Conservation (phyloP, 2,329 filamentous ascomycete genomes). For the Hymenoscyphus linearis region DNA sequence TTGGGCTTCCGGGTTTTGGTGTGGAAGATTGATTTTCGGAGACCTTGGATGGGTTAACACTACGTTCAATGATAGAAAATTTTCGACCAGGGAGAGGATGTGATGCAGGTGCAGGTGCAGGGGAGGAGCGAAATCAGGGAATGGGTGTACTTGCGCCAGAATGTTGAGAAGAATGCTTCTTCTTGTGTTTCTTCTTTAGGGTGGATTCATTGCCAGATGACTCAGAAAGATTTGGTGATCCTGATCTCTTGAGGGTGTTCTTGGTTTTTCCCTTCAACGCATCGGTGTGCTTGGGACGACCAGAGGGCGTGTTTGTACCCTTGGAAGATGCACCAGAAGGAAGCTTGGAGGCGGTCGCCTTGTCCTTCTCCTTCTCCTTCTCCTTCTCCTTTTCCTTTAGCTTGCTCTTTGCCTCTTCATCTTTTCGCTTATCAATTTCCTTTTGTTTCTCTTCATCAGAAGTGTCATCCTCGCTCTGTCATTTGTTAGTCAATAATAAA, state of each 20-base stretch:
- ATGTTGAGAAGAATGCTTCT: constrained; percentile 52
- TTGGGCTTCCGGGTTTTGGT: constrained; percentile 43
- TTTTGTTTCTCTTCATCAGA: constrained; percentile 54
- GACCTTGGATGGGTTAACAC: constrained; percentile 28
- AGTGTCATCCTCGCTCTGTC: constrained; percentile 45
- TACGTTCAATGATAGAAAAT: constrained; percentile 28
- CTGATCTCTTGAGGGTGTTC: constrained; percentile 70
- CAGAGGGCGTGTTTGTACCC: constrained; percentile 63
- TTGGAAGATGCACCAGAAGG: constrained; percentile 55
- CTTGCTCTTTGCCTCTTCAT: constrained; percentile 52
- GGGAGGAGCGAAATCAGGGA: constrained; percentile 34
- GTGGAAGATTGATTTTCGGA: constrained; percentile 25
- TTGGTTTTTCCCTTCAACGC: constrained; percentile 43
- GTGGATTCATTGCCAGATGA: constrained; percentile 87
- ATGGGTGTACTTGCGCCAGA: constrained; percentile 54
- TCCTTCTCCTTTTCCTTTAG: constrained; percentile 41
- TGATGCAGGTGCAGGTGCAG: constrained; percentile 24
- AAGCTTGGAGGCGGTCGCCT: constrained; percentile 29
- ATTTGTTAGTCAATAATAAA: constrained; percentile 24
- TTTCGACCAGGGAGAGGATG: constrained; percentile 25
- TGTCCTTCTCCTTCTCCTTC: neutral
- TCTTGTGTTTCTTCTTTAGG: constrained; percentile 74
- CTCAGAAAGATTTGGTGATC: constrained; percentile 79
- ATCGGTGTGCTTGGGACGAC: constrained; percentile 48
- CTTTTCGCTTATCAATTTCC: constrained; percentile 57